These are phyloP conservation scores for Pichia insulana DNA, from an alignment of 805 yeast genomes.

Conservation along the genomic window DNA sequence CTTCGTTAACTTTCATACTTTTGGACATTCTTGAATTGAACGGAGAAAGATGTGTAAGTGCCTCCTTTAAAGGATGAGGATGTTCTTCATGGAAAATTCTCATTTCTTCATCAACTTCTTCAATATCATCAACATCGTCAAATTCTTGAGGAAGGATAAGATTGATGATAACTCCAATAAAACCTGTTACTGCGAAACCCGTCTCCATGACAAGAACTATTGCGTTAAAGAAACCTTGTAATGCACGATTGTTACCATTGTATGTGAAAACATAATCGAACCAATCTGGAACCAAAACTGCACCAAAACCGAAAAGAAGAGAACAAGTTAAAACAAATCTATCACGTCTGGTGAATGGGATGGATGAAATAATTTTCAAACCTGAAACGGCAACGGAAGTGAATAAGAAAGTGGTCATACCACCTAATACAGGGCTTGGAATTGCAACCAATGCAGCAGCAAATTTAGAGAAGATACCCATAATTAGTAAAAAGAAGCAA, in stretches of 20 bases:
- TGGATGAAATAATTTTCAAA: constrained; percentile 43
- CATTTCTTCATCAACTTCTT: constrained; percentile 29
- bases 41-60: constrained; percentile 8
- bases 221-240: constrained; percentile 43
- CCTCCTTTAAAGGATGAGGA: constrained; percentile 13
- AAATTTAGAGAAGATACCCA: constrained; percentile 84
- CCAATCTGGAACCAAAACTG: constrained; percentile 40
- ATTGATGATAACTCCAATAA: constrained; percentile 43
- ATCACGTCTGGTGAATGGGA: constrained; percentile 50
- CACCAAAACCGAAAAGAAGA: constrained; percentile 43
- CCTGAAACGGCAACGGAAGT: constrained; percentile 54
- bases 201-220: constrained; percentile 49
- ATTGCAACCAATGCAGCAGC: constrained; percentile 84
- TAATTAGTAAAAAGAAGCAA: constrained; percentile 59
- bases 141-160: constrained; percentile 39
- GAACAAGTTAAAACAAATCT: constrained; percentile 45
- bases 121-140: constrained; percentile 39
- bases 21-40: constrained; percentile 8
- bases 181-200: constrained; percentile 48
- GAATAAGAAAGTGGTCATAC: constrained; percentile 62
- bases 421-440: constrained; percentile 75
- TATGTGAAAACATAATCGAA: constrained; percentile 43
- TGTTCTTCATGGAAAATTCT: constrained; percentile 9
- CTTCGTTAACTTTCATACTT: constrained; percentile 12
- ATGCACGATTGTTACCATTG: constrained; percentile 34